Base-by-base conservation (phyloP, 2,329 filamentous ascomycete species). In the Rutstroemia sydowiana region DNA sequence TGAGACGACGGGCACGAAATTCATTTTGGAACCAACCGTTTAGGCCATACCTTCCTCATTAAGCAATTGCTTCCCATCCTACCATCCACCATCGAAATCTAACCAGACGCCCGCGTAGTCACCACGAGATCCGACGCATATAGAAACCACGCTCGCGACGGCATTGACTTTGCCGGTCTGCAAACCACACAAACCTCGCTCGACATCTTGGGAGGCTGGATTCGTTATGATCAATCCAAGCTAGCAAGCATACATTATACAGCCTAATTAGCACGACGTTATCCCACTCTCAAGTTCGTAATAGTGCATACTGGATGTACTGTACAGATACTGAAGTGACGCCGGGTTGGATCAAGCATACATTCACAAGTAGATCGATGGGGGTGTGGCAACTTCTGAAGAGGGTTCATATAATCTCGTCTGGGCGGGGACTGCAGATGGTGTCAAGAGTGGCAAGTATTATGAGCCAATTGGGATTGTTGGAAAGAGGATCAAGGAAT, bases 21-120 rank as follows among this genome's bases (percentile, higher is more conserved):
- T 14, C 70, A 75, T 50, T 74, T 76, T 51, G 73, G 69, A 1
- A 72, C 67, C 5, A 78, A 78, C 51, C 71, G 76, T 59, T 57
- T 77, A 37, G 72, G 71, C 21, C 73, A 76, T 45, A 70, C 73
- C 5, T 65, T 72, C 9, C 63, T 77, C 13, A 63, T 70, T 21
- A 63, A 68, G 51, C 61, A 66, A 3, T 58, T 74, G 13, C 47
- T 69, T 1, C 69, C 68, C 9, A 55, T 58, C 3, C 54, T 71
- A 6, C 48, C 64, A 16, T 58, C 58, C n/a, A 68, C 66, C 1
- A 28, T 48, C 2, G 14, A 45, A 5, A 45, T 49, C 0, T 36
- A 48, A 20, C n/a, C 23, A 30, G 60, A 63, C 47, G 59, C 60
- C 20, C 55, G 60, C 2, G 52, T 63, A 14, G 45, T 63, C 3